These are phyloP conservation scores for Termitomyces sp. DNA, from an alignment of 768 basidiomycete genomes.

Conservation along the genomic window DNA sequence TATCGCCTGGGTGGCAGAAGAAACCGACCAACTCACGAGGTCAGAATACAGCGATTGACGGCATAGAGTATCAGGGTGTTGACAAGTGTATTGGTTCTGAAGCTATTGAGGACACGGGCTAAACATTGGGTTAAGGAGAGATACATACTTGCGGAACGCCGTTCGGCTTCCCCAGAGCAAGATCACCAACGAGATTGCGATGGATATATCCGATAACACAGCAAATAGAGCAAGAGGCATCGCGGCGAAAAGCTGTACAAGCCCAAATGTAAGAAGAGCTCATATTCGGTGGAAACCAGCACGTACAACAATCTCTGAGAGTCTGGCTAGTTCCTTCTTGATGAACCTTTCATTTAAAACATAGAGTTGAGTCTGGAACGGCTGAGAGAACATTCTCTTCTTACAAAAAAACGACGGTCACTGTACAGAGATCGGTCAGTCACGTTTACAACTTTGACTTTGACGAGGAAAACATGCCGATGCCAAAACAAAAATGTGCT, in stretches of 20 bases:
- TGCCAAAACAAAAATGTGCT: conserved; percentile 30
- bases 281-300: background rate
- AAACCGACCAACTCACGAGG: conserved; percentile 29
- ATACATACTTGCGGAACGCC: conserved; percentile 26
- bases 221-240: conserved; percentile 40
- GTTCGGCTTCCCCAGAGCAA: conserved; percentile 35
- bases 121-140: background rate
- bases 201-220: conserved; percentile 40
- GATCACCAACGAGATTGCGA: conserved; percentile 37
- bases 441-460: background rate
- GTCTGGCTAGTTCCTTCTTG: conserved; percentile 26
- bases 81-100: conserved; percentile 34
- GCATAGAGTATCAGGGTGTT: conserved; percentile 42
- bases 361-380: background rate
- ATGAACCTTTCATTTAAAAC: conserved; percentile 21
- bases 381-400: background rate
- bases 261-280: background rate
- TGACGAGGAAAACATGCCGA: conserved; percentile 21
- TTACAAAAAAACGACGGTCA: conserved; percentile 28
- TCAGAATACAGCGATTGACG: conserved; percentile 45
- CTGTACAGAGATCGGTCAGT: conserved; percentile 12
- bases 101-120: background rate
- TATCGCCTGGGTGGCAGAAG: background rate
- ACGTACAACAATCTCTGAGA: conserved; percentile 30
- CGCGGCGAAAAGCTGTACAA: conserved; percentile 30